Base-by-base conservation (phyloP, 163 green algal species). In the Trebouxia gelatinosa region DNA sequence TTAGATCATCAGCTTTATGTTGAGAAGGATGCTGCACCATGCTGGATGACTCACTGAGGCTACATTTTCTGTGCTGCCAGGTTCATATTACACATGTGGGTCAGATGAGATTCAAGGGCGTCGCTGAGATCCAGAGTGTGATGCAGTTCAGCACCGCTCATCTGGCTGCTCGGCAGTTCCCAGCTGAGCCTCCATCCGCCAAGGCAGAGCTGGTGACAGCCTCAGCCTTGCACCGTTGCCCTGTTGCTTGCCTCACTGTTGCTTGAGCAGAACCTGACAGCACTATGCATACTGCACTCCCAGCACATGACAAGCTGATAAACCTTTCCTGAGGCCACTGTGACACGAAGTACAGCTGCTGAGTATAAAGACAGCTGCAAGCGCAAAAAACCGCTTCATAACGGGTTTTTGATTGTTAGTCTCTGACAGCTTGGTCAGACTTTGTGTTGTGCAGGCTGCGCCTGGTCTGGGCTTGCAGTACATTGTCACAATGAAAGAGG, bases 161-260 rank as follows among this genome's bases (percentile, higher is more conserved):
- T 5, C 40, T 76, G 68, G 68, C 68, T 29, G 28, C 28, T 28
- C 31, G 68, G 28, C 43, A 59, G 31, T 76, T 76, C 17, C 68
- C 68, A 0, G 19, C 19, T 6, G 9, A 64, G 29, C 68, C 46
- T 5, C 68, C 68, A 23, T 76, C 68, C 29, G 46, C 68, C 11
- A 76, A 76, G 48, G 68, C 68, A 64, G 68, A 64, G 17, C 40
- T 76, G 43, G 68, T 76, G 31, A n/a, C n/a, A 34, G 17, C 57
- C 43, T 9, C 35, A 29, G 23, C 35, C 29, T 37, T 34, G 6
- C 59, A 43, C 6, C n/a, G 37, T 31, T 43, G 59, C 29, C 59
- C 39, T n/a, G 31, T 4, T 46, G n/a, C 16, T 9, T 23, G 43
- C 43, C 13, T 9, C 43, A 23, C 9, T 23, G 43, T 13, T 54